Evolutionary conservation across 1,139 yeast species (phyloP).

Genomic region (Hansenula sp.): DNA sequence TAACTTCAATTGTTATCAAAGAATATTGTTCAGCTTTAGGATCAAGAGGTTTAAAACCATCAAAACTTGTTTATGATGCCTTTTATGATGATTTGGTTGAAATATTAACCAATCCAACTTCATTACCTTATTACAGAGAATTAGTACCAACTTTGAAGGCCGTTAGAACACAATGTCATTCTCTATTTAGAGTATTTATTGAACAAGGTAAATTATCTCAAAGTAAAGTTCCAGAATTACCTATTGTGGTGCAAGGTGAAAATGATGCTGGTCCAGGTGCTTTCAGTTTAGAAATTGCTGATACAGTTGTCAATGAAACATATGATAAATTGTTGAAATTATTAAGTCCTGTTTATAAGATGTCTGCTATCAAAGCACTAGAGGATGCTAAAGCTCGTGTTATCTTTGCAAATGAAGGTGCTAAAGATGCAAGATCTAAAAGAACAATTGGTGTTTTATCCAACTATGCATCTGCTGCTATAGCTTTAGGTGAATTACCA

Average conservation of each 20-base stretch:
- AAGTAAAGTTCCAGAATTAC: conserved; percentile 76
- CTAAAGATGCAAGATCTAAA: conserved; percentile 46
- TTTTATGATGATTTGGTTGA: conserved; percentile 34
- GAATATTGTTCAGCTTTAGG: conserved; percentile 53
- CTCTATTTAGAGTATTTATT: conserved; percentile 71
- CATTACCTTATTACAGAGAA: conserved; percentile 67
- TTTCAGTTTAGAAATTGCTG: conserved; percentile 76
- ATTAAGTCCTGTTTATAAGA: conserved; percentile 68
- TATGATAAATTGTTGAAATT: conserved; percentile 61
- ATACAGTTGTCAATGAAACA: conserved; percentile 58
- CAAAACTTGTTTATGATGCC: conserved; percentile 23
- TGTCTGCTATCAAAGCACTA: conserved; percentile 66
- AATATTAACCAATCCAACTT: conserved; percentile 41
- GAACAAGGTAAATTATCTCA: conserved; percentile 72
- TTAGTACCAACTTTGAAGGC: conserved; percentile 82
- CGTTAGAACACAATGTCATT: conserved; percentile 83
- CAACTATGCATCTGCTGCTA: conserved; percentile 69
- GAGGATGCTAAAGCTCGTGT: conserved; percentile 79
- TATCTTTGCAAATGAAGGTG: conserved; percentile 62
- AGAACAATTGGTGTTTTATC: conserved; percentile 67
- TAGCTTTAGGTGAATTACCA: conserved; percentile 60
- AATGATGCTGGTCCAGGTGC: conserved; percentile 94
- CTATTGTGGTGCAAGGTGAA: conserved; percentile 92
- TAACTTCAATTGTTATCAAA: conserved; percentile 65
- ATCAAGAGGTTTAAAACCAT: conserved; percentile 17